Conservation (phyloP, 305 asterid genomes). For the Fraxinus sp. region DNA sequence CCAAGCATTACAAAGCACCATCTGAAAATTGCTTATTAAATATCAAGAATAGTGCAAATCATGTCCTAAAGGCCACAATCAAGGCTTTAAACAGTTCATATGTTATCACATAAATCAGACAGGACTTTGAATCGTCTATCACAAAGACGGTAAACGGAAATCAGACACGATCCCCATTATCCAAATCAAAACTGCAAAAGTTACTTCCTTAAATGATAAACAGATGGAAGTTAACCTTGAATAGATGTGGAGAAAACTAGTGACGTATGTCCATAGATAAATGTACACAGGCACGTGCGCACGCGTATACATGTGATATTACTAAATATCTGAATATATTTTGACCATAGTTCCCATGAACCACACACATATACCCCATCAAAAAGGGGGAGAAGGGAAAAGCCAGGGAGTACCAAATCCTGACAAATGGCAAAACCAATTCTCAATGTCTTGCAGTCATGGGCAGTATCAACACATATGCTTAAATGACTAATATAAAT, state of each 20-base stretch:
- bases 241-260: neutral
- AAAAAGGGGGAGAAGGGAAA: too few species aligned
- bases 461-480: too few species aligned
- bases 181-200: conserved; percentile 24
- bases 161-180: neutral
- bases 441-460: too few species aligned
- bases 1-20: conserved; percentile 14
- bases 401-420: too few species aligned
- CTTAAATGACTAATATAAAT: too few species aligned
- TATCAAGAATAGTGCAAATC: neutral
- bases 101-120: neutral
- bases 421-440: too few species aligned
- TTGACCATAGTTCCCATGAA: too few species aligned
- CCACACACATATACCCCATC: too few species aligned
- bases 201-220: neutral
- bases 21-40: conserved; percentile 13
- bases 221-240: neutral
- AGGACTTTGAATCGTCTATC: neutral
- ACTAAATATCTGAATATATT: too few species aligned
- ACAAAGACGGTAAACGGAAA: neutral
- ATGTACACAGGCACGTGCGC: neutral
- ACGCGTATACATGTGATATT: neutral
- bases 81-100: conserved; percentile 4
- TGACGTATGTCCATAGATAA: neutral
- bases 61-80: conserved; percentile 15